phyloP scores from a whole-genome alignment of 345 rosid genomes.

The Brassica napus region Da-Ae NC_063448.1:54623501-54624000 shows the following conservation, averaged over 20 bases:
- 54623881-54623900: constrained; percentile 23
- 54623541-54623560: not conserved
- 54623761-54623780: not conserved
- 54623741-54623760: no score
- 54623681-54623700: constrained; percentile 33
- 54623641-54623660: constrained; percentile 28
- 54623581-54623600: not conserved
- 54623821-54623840: not conserved
- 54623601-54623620: not conserved
- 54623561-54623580: constrained; percentile 1
- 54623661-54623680: constrained; percentile 27
- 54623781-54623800: constrained; percentile 17
- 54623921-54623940: not conserved
- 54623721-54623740: constrained; percentile 3
- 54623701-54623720: constrained; percentile 22
- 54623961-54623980: not conserved
- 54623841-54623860: constrained; percentile 25
- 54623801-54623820: constrained; percentile 19
- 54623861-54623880: constrained; percentile 11
- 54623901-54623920: constrained; percentile 14
- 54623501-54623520: constrained; percentile 41
- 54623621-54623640: constrained; percentile 19
- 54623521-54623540: constrained; percentile 27
- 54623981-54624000: not conserved
- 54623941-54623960: not conserved